Percentiles rank a stretch among this genome's conserved stretches.
These are phyloP conservation scores for Scedosporium minutisporum DNA, from an alignment of 2,329 filamentous ascomycete species.

Conservation along the genomic window DNA sequence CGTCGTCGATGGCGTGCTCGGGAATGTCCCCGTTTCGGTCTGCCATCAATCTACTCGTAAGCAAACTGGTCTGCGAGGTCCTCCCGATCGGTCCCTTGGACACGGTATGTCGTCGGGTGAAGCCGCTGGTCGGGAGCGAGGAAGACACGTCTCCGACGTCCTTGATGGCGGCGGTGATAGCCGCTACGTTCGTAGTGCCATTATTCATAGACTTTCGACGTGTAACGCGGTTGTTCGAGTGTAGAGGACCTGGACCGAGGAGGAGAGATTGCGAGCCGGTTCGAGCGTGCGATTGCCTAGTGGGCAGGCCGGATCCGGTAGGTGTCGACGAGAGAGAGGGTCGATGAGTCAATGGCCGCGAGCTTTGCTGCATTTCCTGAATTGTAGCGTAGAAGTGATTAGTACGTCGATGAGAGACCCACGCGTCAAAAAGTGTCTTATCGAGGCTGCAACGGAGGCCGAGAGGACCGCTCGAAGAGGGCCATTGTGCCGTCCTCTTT, in stretches of 20 bases:
- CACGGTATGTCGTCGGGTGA: slow-evolving; percentile 12
- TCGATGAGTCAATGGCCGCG: slow-evolving; percentile 49
- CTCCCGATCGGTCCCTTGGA: slow-evolving; percentile 38
- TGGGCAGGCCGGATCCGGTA: slow-evolving; percentile 35
- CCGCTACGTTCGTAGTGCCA: slow-evolving; percentile 55
- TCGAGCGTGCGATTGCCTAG: slow-evolving; percentile 51
- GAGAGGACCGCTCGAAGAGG: neutral
- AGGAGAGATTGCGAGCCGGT: slow-evolving; percentile 68
- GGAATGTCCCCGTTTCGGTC: slow-evolving; percentile 40
- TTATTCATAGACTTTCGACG: slow-evolving; percentile 79
- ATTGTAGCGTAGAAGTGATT: neutral
- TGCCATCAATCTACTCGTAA: slow-evolving; percentile 42
- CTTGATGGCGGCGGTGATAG: slow-evolving; percentile 57
- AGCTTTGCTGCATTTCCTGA: slow-evolving; percentile 46
- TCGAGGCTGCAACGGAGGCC: neutral
- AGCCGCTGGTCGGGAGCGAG: slow-evolving; percentile 11
- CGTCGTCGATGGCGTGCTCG: slow-evolving; percentile 61
- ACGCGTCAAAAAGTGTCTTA: neutral
- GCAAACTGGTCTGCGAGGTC: slow-evolving; percentile 29
- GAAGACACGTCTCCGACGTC: slow-evolving; percentile 27
- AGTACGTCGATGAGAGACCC: neutral
- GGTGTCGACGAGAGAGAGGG: slow-evolving; percentile 42
- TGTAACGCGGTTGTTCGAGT: slow-evolving; percentile 62
- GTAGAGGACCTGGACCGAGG: slow-evolving; percentile 53
- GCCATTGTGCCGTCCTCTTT: neutral